Percentiles rank a stretch among this genome's conserved stretches.
These are phyloP conservation scores for Truncatella angustata DNA, from an alignment of 2,329 filamentous ascomycete species.

Conservation along the genomic window DNA sequence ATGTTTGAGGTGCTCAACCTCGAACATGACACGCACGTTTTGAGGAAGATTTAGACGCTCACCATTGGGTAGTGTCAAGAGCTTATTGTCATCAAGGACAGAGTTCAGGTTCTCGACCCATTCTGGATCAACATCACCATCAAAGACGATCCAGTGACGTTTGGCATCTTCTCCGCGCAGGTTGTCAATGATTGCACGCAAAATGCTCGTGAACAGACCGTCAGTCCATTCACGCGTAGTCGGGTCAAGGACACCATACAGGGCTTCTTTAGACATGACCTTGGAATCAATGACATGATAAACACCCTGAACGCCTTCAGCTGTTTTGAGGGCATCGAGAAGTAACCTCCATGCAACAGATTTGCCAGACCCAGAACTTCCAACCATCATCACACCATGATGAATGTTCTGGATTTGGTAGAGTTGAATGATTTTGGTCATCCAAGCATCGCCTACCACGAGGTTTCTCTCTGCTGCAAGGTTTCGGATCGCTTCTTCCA, in stretches of 20 bases:
- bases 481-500: constrained; percentile 78
- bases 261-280: constrained; percentile 98
- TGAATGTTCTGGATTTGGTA: constrained; percentile 98
- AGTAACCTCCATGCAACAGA: constrained; percentile 92
- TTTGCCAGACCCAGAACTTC: constrained; percentile 95
- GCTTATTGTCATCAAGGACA: constrained; percentile 98
- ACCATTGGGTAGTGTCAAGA: constrained; percentile 94
- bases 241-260: constrained; percentile 93
- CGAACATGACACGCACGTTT: constrained; percentile 99
- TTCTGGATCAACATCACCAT: constrained; percentile 97
- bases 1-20: constrained; percentile 96
- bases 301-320: constrained; percentile 89
- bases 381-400: constrained; percentile 99
- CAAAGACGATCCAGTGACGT: constrained; percentile 98
- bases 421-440: constrained; percentile 93
- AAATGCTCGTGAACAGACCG: constrained; percentile 93
- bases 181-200: constrained; percentile 98
- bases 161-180: constrained; percentile 95
- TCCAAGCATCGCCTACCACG: constrained; percentile 91
- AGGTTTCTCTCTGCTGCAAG: constrained; percentile 83
- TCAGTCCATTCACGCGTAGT: constrained; percentile 99
- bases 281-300: constrained; percentile 98
- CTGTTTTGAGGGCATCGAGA: constrained; percentile 84
- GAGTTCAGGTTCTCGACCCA: constrained; percentile 99
- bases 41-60: constrained; percentile 91